Conservation (phyloP, 148 eudicot genomes). For the Amaranthus hypochondriacus region DNA sequence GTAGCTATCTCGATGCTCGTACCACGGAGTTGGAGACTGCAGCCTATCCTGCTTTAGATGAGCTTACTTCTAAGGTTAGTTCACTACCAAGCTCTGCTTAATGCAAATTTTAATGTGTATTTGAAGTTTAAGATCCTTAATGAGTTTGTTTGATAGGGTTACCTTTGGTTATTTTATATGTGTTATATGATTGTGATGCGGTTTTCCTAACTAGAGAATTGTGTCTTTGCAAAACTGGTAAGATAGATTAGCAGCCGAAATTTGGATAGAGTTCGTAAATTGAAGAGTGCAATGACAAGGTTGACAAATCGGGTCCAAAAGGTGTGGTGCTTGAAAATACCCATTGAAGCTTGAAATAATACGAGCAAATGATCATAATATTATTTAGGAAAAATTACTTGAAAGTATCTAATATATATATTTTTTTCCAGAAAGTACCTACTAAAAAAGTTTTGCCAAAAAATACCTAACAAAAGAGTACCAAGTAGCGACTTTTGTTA, state of each 20-base stretch:
- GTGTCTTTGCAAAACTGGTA: constrained; percentile 1
- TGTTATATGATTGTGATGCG: background rate
- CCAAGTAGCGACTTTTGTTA: too few species aligned
- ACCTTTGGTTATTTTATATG: background rate
- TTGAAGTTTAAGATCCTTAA: background rate
- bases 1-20: constrained; percentile 80
- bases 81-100: background rate
- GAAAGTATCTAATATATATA: too few species aligned
- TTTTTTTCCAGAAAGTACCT: too few species aligned
- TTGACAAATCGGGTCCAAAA: constrained; percentile 81
- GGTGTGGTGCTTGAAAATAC: constrained; percentile 24
- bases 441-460: too few species aligned
- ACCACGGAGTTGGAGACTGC: constrained; percentile 72
- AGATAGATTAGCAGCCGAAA: constrained; percentile 86
- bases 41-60: constrained; percentile 93
- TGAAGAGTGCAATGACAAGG: constrained; percentile 91
- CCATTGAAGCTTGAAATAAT: background rate
- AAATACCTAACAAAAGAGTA: too few species aligned
- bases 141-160: background rate
- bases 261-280: constrained; percentile 79
- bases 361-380: too few species aligned
- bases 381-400: too few species aligned
- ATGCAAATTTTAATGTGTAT: background rate
- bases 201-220: background rate
- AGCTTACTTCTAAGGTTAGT: constrained; percentile 74